phyloP scores from a whole-genome alignment of 2,329 filamentous ascomycete genomes.

The Chrysosporium keratinophilum region DNA sequence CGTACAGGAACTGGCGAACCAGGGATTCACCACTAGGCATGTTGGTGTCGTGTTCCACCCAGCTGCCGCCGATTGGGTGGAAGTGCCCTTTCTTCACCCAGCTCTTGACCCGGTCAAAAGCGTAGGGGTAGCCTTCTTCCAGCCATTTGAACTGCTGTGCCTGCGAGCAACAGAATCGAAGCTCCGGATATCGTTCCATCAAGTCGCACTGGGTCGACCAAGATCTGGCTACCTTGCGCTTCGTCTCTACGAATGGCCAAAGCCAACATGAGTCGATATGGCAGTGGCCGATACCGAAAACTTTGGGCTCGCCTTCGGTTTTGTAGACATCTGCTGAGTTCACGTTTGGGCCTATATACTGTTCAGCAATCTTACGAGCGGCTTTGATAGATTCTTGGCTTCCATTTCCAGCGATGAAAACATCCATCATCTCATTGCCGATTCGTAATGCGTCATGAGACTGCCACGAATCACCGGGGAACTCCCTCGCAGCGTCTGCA shows the following conservation, averaged over 20 bases:
- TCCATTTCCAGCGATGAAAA: slow-evolving; percentile 68
- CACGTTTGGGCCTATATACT: slow-evolving; percentile 70
- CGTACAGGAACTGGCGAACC: slow-evolving; percentile 87
- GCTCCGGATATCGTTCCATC: slow-evolving; percentile 89
- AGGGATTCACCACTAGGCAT: slow-evolving; percentile 92
- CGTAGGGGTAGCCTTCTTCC: slow-evolving; percentile 74
- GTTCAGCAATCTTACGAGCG: slow-evolving; percentile 69
- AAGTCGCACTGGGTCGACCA: slow-evolving; percentile 96
- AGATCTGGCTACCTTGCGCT: slow-evolving; percentile 86
- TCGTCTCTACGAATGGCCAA: slow-evolving; percentile 97
- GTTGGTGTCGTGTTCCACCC: slow-evolving; percentile 98
- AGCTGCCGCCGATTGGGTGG: slow-evolving; percentile 91
- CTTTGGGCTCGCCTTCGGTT: slow-evolving; percentile 60
- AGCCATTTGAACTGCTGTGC: slow-evolving; percentile 99
- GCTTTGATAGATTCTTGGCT: slow-evolving; percentile 64
- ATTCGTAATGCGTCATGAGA: slow-evolving; percentile 75
- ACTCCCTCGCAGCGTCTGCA: slow-evolving; percentile 76
- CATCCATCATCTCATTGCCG: slow-evolving; percentile 79
- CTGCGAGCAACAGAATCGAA: slow-evolving; percentile 83
- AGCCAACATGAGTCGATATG: slow-evolving; percentile 98
- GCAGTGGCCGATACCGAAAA: slow-evolving; percentile 87
- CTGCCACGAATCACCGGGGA: slow-evolving; percentile 78
- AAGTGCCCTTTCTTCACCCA: slow-evolving; percentile 88
- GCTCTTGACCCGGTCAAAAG: slow-evolving; percentile 79
- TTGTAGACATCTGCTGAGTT: slow-evolving; percentile 79